phyloP scores from a whole-genome alignment of 495 filamentous ascomycete genomes.

The Aspergillus sclerotioniger region DNA sequence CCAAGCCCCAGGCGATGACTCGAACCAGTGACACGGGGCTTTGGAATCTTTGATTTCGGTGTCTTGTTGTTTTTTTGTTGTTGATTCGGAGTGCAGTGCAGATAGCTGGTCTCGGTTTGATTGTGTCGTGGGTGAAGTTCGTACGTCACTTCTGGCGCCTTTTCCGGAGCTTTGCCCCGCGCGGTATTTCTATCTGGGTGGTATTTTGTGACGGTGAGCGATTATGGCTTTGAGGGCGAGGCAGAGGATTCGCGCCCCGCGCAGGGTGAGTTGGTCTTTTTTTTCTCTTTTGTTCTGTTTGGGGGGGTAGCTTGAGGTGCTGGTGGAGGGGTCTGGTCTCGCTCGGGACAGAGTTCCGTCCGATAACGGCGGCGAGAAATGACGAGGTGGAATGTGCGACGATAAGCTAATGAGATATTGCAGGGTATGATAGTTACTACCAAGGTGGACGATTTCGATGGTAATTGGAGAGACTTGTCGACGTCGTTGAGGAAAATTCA shows the following conservation, averaged over 20 bases:
- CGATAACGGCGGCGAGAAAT: neutral
- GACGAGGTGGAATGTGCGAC: neutral
- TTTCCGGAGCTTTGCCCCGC: conserved; percentile 17
- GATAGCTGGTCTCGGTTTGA: no score
- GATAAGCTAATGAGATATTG: conserved; percentile 15
- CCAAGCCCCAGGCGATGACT: neutral
- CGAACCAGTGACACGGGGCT: neutral
- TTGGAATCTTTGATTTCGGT: no score
- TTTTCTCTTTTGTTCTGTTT: neutral
- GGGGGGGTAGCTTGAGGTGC: neutral
- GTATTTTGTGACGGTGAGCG: neutral
- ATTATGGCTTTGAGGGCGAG: conserved; percentile 66
- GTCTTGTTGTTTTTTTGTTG: no score
- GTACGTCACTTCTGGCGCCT: neutral
- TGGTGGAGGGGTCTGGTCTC: no score
- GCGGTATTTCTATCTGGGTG: conserved; percentile 11
- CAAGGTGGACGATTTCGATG: conserved; percentile 72
- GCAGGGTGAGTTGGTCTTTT: conserved; percentile 54
- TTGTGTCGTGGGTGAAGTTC: no score
- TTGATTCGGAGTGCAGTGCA: no score
- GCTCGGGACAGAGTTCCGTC: neutral
- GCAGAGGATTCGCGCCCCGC: conserved; percentile 69
- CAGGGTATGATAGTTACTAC: conserved; percentile 54
- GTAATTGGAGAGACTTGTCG: conserved; percentile 71
- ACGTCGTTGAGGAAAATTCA: conserved; percentile 82